A percentile compares a stretch with the other conserved stretches of the same genome.
phyloP scores from a whole-genome alignment of 164 flowering plant species.

The Vitis riparia region DNA sequence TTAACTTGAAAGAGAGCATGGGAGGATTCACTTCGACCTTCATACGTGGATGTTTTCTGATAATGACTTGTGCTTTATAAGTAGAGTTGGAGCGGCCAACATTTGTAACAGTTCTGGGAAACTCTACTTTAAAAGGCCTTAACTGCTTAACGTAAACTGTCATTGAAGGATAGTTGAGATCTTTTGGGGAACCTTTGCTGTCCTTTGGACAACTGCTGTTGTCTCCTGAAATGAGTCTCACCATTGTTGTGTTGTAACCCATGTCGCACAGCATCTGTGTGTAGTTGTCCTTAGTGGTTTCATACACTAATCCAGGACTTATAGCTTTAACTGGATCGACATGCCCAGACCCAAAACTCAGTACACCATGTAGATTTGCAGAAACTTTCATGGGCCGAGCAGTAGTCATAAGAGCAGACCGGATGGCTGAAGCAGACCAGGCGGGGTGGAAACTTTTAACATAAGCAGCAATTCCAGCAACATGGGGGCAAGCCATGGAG shows the following conservation, averaged over 20 bases:
- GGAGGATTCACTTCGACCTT: slow-evolving; percentile 6
- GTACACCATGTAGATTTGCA: too few species aligned
- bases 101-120: not conserved
- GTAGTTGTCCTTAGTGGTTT: too few species aligned
- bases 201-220: not conserved
- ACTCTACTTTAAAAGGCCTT: not conserved
- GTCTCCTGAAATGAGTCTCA: too few species aligned
- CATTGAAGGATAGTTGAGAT: slow-evolving; percentile 1
- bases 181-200: not conserved
- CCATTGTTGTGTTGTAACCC: too few species aligned
- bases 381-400: too few species aligned
- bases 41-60: not conserved
- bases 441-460: slow-evolving; percentile 30
- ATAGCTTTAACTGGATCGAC: too few species aligned
- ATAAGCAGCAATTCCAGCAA: slow-evolving; percentile 29
- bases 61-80: not conserved
- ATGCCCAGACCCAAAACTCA: too few species aligned
- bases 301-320: too few species aligned
- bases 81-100: not conserved
- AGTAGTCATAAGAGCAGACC: slow-evolving; percentile 39
- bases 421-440: slow-evolving; percentile 34
- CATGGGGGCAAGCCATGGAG: slow-evolving; percentile 39
- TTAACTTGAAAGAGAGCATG: slow-evolving; percentile 2
- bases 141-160: not conserved
- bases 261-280: too few species aligned